Conservation (phyloP, 768 basidiomycete genomes). For the Podaxis sp. region DNA sequence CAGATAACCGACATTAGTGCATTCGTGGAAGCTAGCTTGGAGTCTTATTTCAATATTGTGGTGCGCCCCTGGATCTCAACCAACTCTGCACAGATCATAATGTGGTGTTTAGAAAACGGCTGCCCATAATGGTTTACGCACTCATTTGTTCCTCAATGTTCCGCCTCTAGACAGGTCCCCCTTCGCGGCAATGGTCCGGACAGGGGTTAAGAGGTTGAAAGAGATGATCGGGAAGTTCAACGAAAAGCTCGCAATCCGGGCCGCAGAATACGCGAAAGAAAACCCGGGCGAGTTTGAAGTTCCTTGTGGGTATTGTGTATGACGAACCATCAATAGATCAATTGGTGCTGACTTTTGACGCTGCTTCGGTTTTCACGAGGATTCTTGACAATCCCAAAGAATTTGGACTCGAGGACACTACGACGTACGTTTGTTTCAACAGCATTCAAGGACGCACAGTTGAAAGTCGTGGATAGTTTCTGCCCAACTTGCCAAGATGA, state of each 20-base stretch:
- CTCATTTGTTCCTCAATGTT: conserved; percentile 1
- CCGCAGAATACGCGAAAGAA: conserved; percentile 1
- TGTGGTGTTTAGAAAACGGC: background rate
- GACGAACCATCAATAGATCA: background rate
- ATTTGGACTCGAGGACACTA: background rate
- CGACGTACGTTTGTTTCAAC: background rate
- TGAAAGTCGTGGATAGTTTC: background rate
- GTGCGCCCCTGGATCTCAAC: background rate
- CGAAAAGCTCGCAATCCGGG: background rate
- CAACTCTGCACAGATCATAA: background rate
- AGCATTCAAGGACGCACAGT: no score
- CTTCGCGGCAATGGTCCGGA: background rate
- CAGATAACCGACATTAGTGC: background rate
- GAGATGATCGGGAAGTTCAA: background rate
- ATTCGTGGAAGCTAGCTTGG: background rate
- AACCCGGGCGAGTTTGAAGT: background rate
- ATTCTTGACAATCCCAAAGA: background rate
- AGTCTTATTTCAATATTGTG: background rate
- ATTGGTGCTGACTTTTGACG: background rate
- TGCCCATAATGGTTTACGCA: background rate
- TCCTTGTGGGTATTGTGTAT: background rate
- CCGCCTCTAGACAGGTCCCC: background rate
- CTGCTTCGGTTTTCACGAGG: background rate
- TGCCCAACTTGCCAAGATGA: background rate
- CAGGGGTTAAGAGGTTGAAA: background rate